These are phyloP conservation scores for Fraxinus latifolia DNA, from an alignment of 305 asterid species.

Conservation along the genomic window DNA sequence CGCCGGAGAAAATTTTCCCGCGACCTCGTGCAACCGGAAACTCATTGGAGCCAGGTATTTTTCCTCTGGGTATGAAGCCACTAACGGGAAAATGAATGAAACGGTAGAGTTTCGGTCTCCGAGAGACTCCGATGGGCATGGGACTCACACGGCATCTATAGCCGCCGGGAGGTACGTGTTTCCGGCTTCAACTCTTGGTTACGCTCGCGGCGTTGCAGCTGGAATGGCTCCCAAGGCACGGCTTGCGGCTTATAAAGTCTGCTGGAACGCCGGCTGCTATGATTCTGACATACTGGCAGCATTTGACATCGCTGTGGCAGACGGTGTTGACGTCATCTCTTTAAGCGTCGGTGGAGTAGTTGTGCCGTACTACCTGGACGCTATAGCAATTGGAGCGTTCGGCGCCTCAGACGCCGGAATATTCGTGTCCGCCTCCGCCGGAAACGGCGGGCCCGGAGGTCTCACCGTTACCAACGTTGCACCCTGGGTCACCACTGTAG, in stretches of 20 bases:
- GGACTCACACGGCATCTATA: constrained; percentile 92
- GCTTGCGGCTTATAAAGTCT: constrained; percentile 76
- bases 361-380: constrained; percentile 75
- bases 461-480: constrained; percentile 76
- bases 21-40: constrained; percentile 64
- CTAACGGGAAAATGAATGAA: constrained; percentile 74
- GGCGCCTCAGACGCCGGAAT: constrained; percentile 68
- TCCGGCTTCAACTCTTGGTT: constrained; percentile 76
- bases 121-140: constrained; percentile 90
- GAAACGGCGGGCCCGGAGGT: constrained; percentile 88
- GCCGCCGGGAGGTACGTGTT: constrained; percentile 88
- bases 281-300: constrained; percentile 89
- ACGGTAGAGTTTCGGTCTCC: constrained; percentile 68
- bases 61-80: constrained; percentile 64
- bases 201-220: constrained; percentile 82
- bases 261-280: constrained; percentile 84
- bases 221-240: constrained; percentile 97
- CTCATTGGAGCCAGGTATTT: constrained; percentile 77
- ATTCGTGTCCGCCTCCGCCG: constrained; percentile 87
- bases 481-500: constrained; percentile 92
- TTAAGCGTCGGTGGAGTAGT: constrained; percentile 88
- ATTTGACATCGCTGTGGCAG: constrained; percentile 73
- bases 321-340: constrained; percentile 83
- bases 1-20: constrained; percentile 50
- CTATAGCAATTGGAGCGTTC: constrained; percentile 77